These are phyloP conservation scores for Fusarium mundagurra DNA, from an alignment of 2,329 filamentous ascomycete species.

Conservation along the genomic window DNA sequence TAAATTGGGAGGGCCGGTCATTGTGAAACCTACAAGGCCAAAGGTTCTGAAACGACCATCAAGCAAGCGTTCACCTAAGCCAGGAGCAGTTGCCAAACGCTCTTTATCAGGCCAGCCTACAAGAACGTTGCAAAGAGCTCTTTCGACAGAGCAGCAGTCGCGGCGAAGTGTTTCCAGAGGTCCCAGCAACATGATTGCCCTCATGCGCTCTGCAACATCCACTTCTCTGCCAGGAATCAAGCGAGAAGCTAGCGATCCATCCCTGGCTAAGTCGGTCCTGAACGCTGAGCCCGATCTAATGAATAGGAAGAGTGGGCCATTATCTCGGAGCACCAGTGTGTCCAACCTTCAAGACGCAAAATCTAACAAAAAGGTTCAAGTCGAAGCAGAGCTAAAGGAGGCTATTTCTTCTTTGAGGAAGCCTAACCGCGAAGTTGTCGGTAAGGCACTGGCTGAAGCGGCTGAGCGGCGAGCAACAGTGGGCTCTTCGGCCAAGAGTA, in stretches of 20 bases:
- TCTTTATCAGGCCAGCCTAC: slow-evolving; percentile 52
- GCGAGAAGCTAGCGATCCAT: slow-evolving; percentile 72
- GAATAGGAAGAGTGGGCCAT: slow-evolving; percentile 53
- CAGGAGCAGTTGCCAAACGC: slow-evolving; percentile 63
- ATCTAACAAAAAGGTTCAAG: slow-evolving; percentile 70
- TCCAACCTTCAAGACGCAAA: slow-evolving; percentile 64
- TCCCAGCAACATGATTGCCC: slow-evolving; percentile 66
- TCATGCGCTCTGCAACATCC: slow-evolving; percentile 75
- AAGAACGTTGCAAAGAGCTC: slow-evolving; percentile 69
- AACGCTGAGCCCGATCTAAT: slow-evolving; percentile 51
- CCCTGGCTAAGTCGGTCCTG: slow-evolving; percentile 60
- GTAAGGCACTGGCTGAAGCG: slow-evolving; percentile 73
- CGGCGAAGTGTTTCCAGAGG: slow-evolving; percentile 65
- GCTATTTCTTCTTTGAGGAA: slow-evolving; percentile 79
- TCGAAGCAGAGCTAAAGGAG: slow-evolving; percentile 76
- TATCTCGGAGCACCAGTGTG: slow-evolving; percentile 57
- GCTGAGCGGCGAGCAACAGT: slow-evolving; percentile 68
- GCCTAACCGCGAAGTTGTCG: slow-evolving; percentile 77
- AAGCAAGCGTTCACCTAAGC: slow-evolving; percentile 57
- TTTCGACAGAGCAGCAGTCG: slow-evolving; percentile 67
- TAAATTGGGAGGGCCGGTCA: slow-evolving; percentile 78
- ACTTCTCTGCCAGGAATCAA: slow-evolving; percentile 70
- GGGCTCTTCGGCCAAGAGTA: slow-evolving; percentile 60
- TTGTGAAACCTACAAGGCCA: slow-evolving; percentile 64
- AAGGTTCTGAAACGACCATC: slow-evolving; percentile 57